Evolutionary conservation across 768 basidiomycete genomes (phyloP).

Genomic region (Mycena galopus): DNA sequence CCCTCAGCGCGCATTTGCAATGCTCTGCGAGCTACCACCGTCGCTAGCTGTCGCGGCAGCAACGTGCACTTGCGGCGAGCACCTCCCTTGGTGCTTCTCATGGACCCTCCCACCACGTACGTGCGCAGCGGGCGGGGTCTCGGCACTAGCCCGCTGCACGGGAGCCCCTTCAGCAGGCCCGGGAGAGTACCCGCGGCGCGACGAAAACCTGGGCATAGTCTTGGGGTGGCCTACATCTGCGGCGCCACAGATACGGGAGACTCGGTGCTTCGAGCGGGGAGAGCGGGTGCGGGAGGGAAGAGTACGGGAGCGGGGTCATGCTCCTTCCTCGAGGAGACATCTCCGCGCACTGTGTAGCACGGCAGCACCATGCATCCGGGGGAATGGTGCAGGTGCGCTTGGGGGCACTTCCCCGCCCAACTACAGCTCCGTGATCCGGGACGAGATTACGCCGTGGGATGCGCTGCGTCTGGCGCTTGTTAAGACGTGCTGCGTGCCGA

Average conservation of each 20-base stretch:
- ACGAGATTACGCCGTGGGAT: not conserved
- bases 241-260: not conserved
- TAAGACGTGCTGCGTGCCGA: not conserved
- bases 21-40: not conserved
- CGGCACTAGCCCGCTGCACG: too few relatives aligned
- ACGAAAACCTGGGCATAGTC: not conserved
- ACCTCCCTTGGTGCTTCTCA: not conserved
- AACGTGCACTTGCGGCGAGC: too few relatives aligned
- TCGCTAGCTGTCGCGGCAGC: too few relatives aligned
- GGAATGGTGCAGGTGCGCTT: not conserved
- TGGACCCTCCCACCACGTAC: not conserved
- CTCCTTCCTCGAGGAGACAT: not conserved
- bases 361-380: not conserved
- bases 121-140: too few relatives aligned
- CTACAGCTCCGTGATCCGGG: not conserved
- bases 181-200: too few relatives aligned
- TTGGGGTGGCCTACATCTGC: not conserved
- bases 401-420: not conserved
- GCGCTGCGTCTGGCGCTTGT: not conserved
- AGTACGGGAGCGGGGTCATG: not conserved
- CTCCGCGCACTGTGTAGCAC: too few relatives aligned
- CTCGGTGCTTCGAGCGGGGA: too few relatives aligned
- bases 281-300: too few relatives aligned
- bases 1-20: not conserved
- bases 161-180: not conserved